Percentiles rank a stretch among this genome's conserved stretches.
Conservation (phyloP, 306 rosid genomes). For the Acacia acuminata region DNA sequence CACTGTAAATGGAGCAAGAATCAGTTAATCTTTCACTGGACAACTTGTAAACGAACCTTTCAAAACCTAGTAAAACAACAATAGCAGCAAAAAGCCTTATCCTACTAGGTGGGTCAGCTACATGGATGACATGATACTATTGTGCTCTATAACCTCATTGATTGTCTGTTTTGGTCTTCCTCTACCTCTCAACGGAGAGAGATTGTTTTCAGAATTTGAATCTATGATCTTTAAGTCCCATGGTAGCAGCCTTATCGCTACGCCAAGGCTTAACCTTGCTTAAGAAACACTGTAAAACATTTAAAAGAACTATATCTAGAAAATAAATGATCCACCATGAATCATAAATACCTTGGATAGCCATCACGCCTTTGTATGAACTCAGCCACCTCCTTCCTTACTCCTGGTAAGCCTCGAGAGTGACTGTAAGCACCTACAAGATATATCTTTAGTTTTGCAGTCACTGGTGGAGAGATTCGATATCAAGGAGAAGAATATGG, state of each 20-base stretch:
- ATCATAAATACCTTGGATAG: conserved; percentile 74
- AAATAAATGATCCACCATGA: neutral
- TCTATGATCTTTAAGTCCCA: no score
- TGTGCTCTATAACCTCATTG: no score
- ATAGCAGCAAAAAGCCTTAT: no score
- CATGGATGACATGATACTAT: no score
- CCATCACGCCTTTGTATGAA: conserved; percentile 93
- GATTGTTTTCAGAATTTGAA: no score
- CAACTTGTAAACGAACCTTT: conserved; percentile 33
- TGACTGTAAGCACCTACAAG: conserved; percentile 93
- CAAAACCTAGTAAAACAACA: neutral
- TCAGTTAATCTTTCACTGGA: conserved; percentile 25
- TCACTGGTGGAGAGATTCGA: conserved; percentile 26
- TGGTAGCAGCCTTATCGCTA: no score
- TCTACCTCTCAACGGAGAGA: no score
- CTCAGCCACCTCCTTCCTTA: conserved; percentile 93
- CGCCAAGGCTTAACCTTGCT: no score
- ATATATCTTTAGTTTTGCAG: conserved; percentile 13
- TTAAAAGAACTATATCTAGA: no score
- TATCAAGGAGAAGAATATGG: conserved; percentile 17
- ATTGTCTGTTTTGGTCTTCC: no score
- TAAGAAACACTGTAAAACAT: neutral
- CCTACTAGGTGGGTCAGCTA: no score
- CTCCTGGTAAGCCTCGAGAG: conserved; percentile 88
- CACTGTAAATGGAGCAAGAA: conserved; percentile 55